Evolutionary conservation across 2,329 filamentous ascomycete species (phyloP).

Genomic region (Ophiocordyceps sinensis): DNA sequence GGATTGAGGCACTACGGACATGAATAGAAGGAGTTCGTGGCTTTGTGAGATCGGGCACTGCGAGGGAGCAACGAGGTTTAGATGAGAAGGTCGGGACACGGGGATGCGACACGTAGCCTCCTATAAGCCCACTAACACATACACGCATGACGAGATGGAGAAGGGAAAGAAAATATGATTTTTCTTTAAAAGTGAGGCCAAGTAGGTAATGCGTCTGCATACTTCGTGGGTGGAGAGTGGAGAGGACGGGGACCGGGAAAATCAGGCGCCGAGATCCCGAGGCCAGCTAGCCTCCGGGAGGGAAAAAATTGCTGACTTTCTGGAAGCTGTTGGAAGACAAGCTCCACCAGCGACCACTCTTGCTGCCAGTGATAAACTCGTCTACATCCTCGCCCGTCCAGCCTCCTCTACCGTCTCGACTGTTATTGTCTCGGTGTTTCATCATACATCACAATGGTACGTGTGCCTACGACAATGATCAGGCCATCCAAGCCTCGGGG

Average conservation of each 20-base stretch:
- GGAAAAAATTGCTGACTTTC: conserved; percentile 24
- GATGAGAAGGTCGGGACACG: too few species aligned
- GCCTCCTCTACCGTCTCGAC: not conserved
- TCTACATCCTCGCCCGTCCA: not conserved
- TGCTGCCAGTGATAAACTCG: not conserved
- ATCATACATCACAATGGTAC: not conserved
- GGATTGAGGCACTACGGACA: not conserved
- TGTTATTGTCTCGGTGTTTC: not conserved
- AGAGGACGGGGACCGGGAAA: conserved; percentile 20
- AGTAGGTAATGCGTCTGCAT: too few species aligned
- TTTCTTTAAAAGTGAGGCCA: too few species aligned
- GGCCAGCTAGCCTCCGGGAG: conserved; percentile 3
- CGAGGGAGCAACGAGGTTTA: too few species aligned
- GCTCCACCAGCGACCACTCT: conserved; percentile 10
- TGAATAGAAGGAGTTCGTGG: not conserved
- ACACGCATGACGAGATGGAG: too few species aligned
- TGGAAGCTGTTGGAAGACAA: conserved; percentile 26
- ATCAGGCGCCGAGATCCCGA: conserved; percentile 12
- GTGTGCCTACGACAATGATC: too few species aligned
- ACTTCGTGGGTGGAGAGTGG: too few species aligned
- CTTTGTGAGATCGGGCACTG: too few species aligned
- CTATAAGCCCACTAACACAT: too few species aligned
- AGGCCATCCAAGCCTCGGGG: too few species aligned
- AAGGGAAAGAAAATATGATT: too few species aligned
- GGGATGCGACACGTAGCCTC: too few species aligned